Evolutionary conservation across 805 yeast genomes (phyloP), one percentile per base, ranked within the genome.

Genomic region (Saccharomycodes ludwigii): DNA sequence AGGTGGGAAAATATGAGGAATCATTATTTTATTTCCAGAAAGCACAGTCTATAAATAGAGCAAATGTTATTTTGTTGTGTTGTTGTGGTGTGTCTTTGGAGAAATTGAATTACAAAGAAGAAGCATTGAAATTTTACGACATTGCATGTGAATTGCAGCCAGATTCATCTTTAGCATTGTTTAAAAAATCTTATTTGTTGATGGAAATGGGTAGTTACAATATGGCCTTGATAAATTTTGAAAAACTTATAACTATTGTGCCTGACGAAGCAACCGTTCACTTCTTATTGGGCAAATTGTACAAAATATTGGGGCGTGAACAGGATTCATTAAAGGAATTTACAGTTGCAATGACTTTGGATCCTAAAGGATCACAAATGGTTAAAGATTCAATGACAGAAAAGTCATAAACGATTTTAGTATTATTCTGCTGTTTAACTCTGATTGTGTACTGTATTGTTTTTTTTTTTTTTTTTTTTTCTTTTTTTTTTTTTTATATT

Each of bases 201-300:
- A 75, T 81, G 40, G 59, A 78, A 3, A 63, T 82, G 68, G 79
- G 76, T 37, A 68, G 73, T 37, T 84, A 73, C 48, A 71, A 71
- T 17, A 73, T 68, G 31, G 93, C 97, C 0, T 58, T 85, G 36
- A 66, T 64, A 23, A 81, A 75, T 48, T 80, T 91, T 48, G 85
- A 81, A 46, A 63, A 66, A 29, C 66, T 91, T 33, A 72, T 70
- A 40, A 68, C 71, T 18, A 56, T 83, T 33, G 95, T 94, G 0
- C 96, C 98, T 0, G 94, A 88, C 52, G 97, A 88, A 51, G 94
- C 95, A 0, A 76, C 83, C 32, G 94, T 88, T 18, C 97, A 88
- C 54, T 84, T 80, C 54, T 58, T 86, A 25, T 61, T 91, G 28
- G 98, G 96, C 8, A 84, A 84, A 47, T 64, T 86, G 33, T 84